A percentile compares a stretch with the other conserved stretches of the same genome.
Evolutionary conservation across 2,329 filamentous ascomycete genomes (phyloP).

Genomic region (Xylariaceae sp.): DNA sequence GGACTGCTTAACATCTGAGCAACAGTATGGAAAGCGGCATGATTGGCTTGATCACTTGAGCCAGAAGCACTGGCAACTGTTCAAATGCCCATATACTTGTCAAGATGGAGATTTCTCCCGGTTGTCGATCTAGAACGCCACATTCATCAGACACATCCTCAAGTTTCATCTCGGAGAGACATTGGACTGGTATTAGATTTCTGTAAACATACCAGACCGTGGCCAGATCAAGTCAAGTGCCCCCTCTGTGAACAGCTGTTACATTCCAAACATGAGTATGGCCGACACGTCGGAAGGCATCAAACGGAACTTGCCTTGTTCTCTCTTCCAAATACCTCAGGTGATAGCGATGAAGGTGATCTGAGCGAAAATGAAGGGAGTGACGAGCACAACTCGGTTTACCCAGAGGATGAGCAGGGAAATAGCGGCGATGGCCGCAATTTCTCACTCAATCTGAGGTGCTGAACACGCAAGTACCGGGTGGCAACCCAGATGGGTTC

Average conservation of each 20-base stretch:
- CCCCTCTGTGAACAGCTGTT: slow-evolving; percentile 1
- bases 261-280: slow-evolving; percentile 2
- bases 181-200: background rate
- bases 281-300: slow-evolving; percentile 7
- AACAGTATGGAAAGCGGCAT: slow-evolving; percentile 1
- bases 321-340: slow-evolving; percentile 2
- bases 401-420: too few relatives aligned
- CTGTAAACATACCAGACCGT: background rate
- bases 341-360: background rate
- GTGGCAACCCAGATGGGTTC: too few relatives aligned
- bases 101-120: slow-evolving; percentile 1
- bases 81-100: slow-evolving; percentile 8
- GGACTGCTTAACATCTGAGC: slow-evolving; percentile 6
- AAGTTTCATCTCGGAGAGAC: background rate
- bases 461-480: too few relatives aligned
- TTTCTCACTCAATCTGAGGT: too few relatives aligned
- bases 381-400: too few relatives aligned
- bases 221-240: background rate
- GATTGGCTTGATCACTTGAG: slow-evolving; percentile 5
- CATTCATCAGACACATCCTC: background rate
- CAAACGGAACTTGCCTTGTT: slow-evolving; percentile 7
- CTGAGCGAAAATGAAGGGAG: background rate
- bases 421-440: too few relatives aligned
- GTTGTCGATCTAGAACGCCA: background rate
- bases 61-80: slow-evolving; percentile 6